Evolutionary conservation across 208 protist species (phyloP), one percentile per base, ranked within the genome.

Genomic region (Kentomonas sorsogonicus): DNA sequence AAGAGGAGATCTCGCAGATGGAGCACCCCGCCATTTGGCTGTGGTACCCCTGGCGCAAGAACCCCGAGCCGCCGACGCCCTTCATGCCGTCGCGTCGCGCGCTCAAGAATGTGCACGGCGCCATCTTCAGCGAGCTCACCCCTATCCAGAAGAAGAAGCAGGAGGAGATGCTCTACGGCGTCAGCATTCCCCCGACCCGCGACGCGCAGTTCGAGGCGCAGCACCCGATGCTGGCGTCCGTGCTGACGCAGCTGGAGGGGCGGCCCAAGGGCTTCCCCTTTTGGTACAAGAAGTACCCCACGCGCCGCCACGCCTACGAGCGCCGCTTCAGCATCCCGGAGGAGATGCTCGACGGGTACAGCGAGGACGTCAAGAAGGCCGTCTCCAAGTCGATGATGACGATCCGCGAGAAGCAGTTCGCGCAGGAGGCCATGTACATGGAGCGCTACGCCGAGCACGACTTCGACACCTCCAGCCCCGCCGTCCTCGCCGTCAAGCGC

Each of bases 261-360:
- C 83, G 86, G 75, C 83, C 86, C 29, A 89, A 89, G 59, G 86
- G 86, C 0, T 95, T 95, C 54, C 89, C 89, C 30, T 95, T 93
- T 68, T 95, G 89, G 89, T 95, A 91, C 65, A 91, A 89, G 66
- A 95, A 95, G 63, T 95, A 95, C 59, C 89, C 89, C 2, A 95
- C 89, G 25, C 86, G 85, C 9, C 80, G 84, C 25, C 89, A 95
- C 71, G 89, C 89, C 30, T 95, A 95, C 66, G 89, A 90, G 69
- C 54, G 74, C 29, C 89, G 89, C 52, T 95, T 95, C 55, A 91
- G 75, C 66, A 86, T 95, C 41, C 89, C 89, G 3, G 56, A 54
- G 20, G 89, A 95, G 60, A 95, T 95, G 89, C 61, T 95, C 10
- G 86, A 95, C 45, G 89, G 89, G 11, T 95, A 95, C 69, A 82